These are phyloP conservation scores for Mycena pura DNA, from an alignment of 768 basidiomycete species.

Conservation along the genomic window DNA sequence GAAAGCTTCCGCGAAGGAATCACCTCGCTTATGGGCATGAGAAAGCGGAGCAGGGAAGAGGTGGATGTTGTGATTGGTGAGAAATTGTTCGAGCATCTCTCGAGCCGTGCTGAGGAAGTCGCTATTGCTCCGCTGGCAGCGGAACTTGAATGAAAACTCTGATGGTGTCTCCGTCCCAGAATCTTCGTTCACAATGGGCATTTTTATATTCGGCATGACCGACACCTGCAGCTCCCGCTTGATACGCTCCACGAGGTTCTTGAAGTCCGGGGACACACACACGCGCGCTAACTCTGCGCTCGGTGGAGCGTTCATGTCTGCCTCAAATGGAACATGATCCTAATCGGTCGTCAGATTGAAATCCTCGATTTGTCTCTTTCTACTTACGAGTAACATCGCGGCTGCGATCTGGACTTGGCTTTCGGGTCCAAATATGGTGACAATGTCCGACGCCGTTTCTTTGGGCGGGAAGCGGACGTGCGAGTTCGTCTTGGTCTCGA, in stretches of 20 bases:
- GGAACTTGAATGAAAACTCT: conserved; percentile 94
- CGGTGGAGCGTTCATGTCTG: conserved; percentile 90
- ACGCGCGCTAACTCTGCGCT: conserved; percentile 80
- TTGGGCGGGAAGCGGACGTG: conserved; percentile 92
- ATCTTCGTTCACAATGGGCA: conserved; percentile 53
- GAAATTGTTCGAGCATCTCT: conserved; percentile 92
- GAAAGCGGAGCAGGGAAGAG: conserved; percentile 80
- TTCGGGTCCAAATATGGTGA: conserved; percentile 97
- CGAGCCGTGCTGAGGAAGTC: conserved; percentile 90
- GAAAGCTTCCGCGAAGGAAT: conserved; percentile 95
- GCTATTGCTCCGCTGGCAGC: conserved; percentile 93
- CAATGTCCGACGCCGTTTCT: conserved; percentile 91
- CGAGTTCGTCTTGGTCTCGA: conserved; percentile 95
- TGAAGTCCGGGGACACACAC: conserved; percentile 81
- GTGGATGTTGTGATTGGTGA: conserved; percentile 83
- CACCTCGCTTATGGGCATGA: conserved; percentile 84
- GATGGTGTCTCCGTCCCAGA: conserved; percentile 60
- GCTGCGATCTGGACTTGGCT: conserved; percentile 96
- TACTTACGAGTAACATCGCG: conserved; percentile 87
- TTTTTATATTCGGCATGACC: conserved; percentile 81
- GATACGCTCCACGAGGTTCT: conserved; percentile 84
- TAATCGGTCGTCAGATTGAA: conserved; percentile 37
- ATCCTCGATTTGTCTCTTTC: neutral
- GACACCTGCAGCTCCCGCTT: conserved; percentile 95
- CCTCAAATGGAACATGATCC: conserved; percentile 98